phyloP scores from a whole-genome alignment of 768 basidiomycete species.

The Leucosporidium yakuticum region DNA sequence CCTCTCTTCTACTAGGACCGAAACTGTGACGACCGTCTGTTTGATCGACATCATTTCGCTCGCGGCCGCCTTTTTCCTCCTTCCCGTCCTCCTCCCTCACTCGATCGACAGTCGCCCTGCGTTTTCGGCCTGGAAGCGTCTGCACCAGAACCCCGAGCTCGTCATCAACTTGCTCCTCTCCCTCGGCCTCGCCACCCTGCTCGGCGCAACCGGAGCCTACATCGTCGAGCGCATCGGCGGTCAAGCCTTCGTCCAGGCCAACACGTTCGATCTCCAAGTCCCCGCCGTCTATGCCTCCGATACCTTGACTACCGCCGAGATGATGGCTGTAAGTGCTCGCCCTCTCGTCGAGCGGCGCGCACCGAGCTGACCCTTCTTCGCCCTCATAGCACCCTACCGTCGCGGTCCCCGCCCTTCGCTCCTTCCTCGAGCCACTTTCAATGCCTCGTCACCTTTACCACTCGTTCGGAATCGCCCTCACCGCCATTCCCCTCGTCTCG shows the following conservation, averaged over 20 bases:
- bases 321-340: slow-evolving; percentile 16
- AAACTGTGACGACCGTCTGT: slow-evolving; percentile 18
- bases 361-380: neutral
- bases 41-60: slow-evolving; percentile 27
- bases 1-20: neutral
- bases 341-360: neutral
- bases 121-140: slow-evolving; percentile 10
- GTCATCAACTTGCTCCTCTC: slow-evolving; percentile 15
- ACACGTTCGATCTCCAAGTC: slow-evolving; percentile 12
- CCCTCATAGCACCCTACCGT: slow-evolving; percentile 10
- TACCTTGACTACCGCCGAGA: slow-evolving; percentile 20
- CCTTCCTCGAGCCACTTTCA: neutral
- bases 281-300: slow-evolving; percentile 16
- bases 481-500: slow-evolving; percentile 9
- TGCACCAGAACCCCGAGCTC: slow-evolving; percentile 11
- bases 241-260: slow-evolving; percentile 7
- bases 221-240: slow-evolving; percentile 20
- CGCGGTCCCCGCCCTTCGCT: slow-evolving; percentile 10
- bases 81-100: slow-evolving; percentile 17
- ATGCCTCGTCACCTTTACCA: slow-evolving; percentile 12
- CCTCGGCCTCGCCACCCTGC: slow-evolving; percentile 11
- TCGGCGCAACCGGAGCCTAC: slow-evolving; percentile 12
- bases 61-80: slow-evolving; percentile 22
- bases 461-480: slow-evolving; percentile 2
- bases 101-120: slow-evolving; percentile 9